Conservation (phyloP, 164 flowering plant genomes). For the Aristolochia fimbriata region DNA sequence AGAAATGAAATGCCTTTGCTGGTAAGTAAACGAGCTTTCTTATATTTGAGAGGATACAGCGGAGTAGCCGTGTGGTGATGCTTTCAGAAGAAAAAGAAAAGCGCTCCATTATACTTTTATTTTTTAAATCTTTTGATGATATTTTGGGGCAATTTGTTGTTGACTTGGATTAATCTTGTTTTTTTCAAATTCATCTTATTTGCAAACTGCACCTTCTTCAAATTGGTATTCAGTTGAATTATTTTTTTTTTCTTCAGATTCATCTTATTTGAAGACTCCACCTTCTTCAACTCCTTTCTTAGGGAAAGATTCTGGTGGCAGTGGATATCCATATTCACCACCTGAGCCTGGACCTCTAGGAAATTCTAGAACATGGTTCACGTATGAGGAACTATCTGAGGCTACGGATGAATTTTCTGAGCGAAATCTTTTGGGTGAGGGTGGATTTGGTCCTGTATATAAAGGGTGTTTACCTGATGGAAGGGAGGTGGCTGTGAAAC, state of each 20-base stretch:
- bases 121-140: too few relatives aligned
- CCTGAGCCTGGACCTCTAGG: conserved; percentile 55
- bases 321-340: conserved; percentile 26
- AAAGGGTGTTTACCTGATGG: conserved; percentile 72
- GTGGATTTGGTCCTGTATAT: conserved; percentile 84
- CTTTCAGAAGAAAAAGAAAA: background rate
- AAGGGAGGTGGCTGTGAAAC: conserved; percentile 79
- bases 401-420: conserved; percentile 74
- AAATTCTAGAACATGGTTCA: conserved; percentile 60
- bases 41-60: background rate
- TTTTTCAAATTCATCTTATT: conserved; percentile 29
- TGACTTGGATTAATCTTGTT: conserved; percentile 9
- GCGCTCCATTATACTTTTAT: background rate
- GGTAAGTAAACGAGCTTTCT: background rate
- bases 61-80: background rate
- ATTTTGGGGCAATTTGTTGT: conserved; percentile 25
- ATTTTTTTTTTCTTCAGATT: conserved; percentile 27
- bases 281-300: conserved; percentile 30
- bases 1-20: background rate
- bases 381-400: conserved; percentile 51
- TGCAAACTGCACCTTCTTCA: conserved; percentile 25
- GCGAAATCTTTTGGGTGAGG: conserved; percentile 71
- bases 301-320: conserved; percentile 33
- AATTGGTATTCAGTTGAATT: conserved; percentile 19
- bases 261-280: conserved; percentile 21